Base-by-base conservation (phyloP, 805 yeast genomes). In the Tetrapisispora iriomotensis region DNA sequence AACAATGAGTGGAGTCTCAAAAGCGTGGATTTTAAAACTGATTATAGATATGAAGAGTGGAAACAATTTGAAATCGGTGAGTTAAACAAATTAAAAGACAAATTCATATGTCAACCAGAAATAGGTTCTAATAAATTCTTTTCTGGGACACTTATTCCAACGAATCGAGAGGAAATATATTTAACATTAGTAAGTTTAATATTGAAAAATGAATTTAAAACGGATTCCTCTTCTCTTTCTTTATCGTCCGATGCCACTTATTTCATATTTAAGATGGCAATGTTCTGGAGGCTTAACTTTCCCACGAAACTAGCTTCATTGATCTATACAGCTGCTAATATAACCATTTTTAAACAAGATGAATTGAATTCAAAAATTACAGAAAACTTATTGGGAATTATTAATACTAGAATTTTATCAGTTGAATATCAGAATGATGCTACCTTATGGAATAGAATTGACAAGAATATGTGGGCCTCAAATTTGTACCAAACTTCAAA, bases 261-360 rank as follows among this genome's bases (percentile, higher is more conserved):
- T 33, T 54, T 80, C 10, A 48, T 80, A 3, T 56, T 52, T 1
- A 54, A 65, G 13, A 71, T 74, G 39, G 62, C 74, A 6, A 66
- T 62, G 29, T 64, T 72, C 38, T 82, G 92, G 92, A 62, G 82
- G 41, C 55, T 80, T 4, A 71, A 53, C 29, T 47, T 69, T 42
- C 56, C 54, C 6, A 62, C 75, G 0, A 65, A 83, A 0, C 60
- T 72, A 36, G 71, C 76, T 0, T 65, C 71, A 0, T 47, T 74
- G 7, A 43, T 77, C 6, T 74, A 69, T 39, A 69, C 76, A 4
- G 79, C 81, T 1, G 67, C 70, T 2, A 67, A 67, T 42, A 53
- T 49, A 9, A 52, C 62, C 8, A 48, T 66, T 10, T 47, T 67
- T 29, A 53, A 50, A 27, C 54, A 52, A 10, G 56, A 56, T 23